These are phyloP conservation scores for Cercospora nicotianae DNA, from an alignment of 2,329 filamentous ascomycete species.

Conservation along the genomic window DNA sequence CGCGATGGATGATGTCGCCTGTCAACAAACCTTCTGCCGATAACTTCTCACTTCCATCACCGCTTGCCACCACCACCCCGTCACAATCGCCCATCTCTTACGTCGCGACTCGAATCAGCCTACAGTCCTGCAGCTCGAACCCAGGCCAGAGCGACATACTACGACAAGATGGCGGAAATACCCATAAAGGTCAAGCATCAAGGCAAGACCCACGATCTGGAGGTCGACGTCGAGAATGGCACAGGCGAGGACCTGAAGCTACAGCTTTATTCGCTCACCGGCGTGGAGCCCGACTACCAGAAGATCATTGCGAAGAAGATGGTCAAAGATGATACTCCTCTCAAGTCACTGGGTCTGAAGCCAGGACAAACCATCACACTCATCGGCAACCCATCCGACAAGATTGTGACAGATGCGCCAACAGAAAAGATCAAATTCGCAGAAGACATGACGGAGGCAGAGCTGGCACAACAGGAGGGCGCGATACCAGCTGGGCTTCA, in stretches of 20 bases:
- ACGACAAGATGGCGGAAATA: conserved; percentile 35
- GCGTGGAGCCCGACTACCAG: conserved; percentile 92
- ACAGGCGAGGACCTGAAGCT: conserved; percentile 93
- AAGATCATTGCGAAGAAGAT: conserved; percentile 94
- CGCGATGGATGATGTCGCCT: conserved; percentile 6
- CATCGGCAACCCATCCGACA: conserved; percentile 83
- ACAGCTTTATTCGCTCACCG: conserved; percentile 91
- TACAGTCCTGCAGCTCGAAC: neutral
- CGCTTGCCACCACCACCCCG: neutral
- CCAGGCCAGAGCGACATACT: neutral
- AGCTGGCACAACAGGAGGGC: conserved; percentile 77
- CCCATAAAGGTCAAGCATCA: conserved; percentile 82
- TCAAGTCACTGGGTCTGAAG: conserved; percentile 82
- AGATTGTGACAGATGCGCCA: conserved; percentile 63
- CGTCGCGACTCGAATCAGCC: neutral
- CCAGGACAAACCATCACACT: conserved; percentile 87
- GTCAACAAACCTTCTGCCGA: conserved; percentile 6
- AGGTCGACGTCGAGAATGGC: conserved; percentile 73
- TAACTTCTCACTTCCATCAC: neutral
- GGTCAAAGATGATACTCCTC: conserved; percentile 90
- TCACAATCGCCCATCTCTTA: neutral
- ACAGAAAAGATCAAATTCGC: conserved; percentile 82
- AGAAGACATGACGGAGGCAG: conserved; percentile 96
- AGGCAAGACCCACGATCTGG: conserved; percentile 92
- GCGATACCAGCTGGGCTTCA: conserved; percentile 84